These are phyloP conservation scores for Durotheca rogersii DNA, from an alignment of 495 filamentous ascomycete genomes.

Conservation along the genomic window DNA sequence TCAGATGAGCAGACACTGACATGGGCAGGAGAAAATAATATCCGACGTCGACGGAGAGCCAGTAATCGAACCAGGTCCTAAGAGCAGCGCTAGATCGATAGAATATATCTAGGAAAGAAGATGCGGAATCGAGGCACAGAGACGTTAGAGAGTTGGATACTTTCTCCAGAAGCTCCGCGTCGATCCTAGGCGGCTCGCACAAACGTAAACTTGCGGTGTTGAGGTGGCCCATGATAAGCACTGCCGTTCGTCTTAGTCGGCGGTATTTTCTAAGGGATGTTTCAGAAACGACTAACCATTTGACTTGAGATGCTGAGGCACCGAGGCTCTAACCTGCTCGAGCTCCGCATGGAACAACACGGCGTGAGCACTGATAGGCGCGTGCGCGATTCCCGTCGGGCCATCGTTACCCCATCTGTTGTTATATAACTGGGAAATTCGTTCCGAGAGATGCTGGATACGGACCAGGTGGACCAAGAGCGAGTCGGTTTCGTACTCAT, in stretches of 20 bases:
- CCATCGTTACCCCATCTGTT: conserved; percentile 18
- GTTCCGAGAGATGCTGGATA: conserved; percentile 42
- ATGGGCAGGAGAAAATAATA: conserved; percentile 42
- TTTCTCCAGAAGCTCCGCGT: conserved; percentile 27
- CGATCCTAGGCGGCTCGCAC: conserved; percentile 34
- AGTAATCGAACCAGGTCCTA: conserved; percentile 43
- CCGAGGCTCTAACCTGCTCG: conserved; percentile 27
- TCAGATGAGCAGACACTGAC: conserved; percentile 39
- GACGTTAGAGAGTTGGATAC: conserved; percentile 39
- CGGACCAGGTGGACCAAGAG: conserved; percentile 38
- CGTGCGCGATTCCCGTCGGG: conserved; percentile 13
- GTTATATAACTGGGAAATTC: conserved; percentile 34
- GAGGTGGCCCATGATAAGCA: conserved; percentile 27
- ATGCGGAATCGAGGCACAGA: conserved; percentile 29
- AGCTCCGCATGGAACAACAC: conserved; percentile 37
- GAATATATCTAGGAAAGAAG: conserved; percentile 38
- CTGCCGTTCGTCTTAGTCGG: conserved; percentile 11
- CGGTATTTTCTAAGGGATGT: not conserved
- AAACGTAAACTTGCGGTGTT: conserved; percentile 29
- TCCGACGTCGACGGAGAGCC: conserved; percentile 41
- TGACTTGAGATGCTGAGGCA: conserved; percentile 25
- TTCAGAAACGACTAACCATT: conserved; percentile 18
- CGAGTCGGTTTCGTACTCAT: conserved; percentile 37
- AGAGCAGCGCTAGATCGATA: conserved; percentile 36
- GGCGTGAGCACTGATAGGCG: conserved; percentile 26